Percentiles rank a stretch among this genome's conserved stretches.
These are phyloP conservation scores for Lactarius hatsudake DNA, from an alignment of 768 basidiomycete genomes.

Conservation along the genomic window DNA sequence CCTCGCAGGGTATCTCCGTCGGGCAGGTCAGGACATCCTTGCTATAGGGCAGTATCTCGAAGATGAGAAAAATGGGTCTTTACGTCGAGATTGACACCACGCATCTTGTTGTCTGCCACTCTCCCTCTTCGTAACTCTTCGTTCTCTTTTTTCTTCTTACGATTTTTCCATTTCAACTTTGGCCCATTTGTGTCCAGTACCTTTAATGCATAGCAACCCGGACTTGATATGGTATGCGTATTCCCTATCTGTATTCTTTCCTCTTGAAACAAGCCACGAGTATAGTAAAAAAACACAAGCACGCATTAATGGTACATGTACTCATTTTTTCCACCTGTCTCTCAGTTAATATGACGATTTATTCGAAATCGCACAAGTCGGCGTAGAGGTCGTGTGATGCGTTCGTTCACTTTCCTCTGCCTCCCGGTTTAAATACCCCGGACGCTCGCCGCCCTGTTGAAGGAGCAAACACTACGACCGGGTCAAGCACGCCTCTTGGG, in stretches of 20 bases:
- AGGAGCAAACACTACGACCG: slow-evolving; percentile 43
- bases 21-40: slow-evolving; percentile 74
- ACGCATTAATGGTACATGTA: slow-evolving; percentile 17
- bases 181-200: background rate
- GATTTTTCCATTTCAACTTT: background rate
- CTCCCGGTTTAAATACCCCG: slow-evolving; percentile 46
- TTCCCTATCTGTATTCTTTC: slow-evolving; percentile 9
- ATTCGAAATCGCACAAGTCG: no score
- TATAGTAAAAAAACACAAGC: slow-evolving; percentile 14
- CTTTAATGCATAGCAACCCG: slow-evolving; percentile 3
- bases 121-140: no score
- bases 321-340: slow-evolving; percentile 3
- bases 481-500: background rate
- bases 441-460: slow-evolving; percentile 37
- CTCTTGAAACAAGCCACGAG: slow-evolving; percentile 1
- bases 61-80: slow-evolving; percentile 72
- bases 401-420: slow-evolving; percentile 9
- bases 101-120: slow-evolving; percentile 15
- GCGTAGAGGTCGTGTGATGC: background rate
- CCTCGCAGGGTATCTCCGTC: slow-evolving; percentile 67
- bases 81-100: slow-evolving; percentile 38
- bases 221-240: slow-evolving; percentile 15
- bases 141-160: background rate
- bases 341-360: background rate
- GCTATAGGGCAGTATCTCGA: slow-evolving; percentile 87